Evolutionary conservation across 1,284 basidiomycete genomes (phyloP).

Genomic region (Coniferiporia sulphurascens): DNA sequence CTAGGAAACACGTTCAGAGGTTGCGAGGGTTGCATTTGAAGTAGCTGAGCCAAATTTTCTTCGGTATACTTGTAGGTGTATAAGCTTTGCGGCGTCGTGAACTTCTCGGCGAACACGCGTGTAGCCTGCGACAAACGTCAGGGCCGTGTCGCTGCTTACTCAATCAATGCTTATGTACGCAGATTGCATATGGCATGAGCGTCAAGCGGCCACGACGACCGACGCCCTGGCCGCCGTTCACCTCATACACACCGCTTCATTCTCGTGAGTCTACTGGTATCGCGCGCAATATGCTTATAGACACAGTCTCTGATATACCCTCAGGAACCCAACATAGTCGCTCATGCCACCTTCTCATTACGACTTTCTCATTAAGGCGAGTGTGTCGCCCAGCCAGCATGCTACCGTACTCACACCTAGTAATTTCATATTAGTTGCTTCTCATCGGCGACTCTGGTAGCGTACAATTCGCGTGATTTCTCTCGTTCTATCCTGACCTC

Average conservation of each 20-base stretch:
- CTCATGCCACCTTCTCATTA: constrained; percentile 84
- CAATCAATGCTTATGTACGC: background rate
- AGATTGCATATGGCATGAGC: background rate
- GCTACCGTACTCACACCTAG: background rate
- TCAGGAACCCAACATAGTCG: background rate
- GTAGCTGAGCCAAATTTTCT: background rate
- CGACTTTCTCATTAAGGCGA: constrained; percentile 90
- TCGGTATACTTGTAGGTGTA: background rate
- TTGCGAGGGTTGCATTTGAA: background rate
- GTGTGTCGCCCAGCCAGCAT: constrained; percentile 12
- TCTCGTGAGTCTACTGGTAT: background rate
- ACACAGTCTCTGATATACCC: background rate
- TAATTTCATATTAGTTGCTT: constrained; percentile 56
- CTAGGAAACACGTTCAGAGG: background rate
- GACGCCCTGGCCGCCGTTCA: background rate
- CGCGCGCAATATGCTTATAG: background rate
- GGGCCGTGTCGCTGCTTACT: no score
- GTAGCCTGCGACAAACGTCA: no score
- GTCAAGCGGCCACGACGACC: background rate
- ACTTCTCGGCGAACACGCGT: background rate
- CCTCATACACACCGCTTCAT: background rate
- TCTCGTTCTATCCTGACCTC: constrained; percentile 1
- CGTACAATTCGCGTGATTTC: constrained; percentile 6
- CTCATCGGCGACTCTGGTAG: constrained; percentile 95
- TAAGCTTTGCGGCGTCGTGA: background rate